Conservation (phyloP, 768 basidiomycete species). For the Suillus tomentosus region DNA sequence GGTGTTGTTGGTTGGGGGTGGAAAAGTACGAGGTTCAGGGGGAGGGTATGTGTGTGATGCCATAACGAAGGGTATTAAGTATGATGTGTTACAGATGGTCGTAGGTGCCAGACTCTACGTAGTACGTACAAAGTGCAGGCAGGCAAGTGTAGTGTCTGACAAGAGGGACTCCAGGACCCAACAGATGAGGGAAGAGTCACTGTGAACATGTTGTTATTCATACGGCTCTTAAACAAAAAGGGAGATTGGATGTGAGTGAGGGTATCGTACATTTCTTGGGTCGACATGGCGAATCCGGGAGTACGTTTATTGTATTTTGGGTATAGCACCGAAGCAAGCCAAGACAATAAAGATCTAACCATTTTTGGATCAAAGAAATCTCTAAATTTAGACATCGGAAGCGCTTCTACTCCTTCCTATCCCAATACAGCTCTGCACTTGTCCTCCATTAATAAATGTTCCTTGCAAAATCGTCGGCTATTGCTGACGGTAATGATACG, state of each 20-base stretch:
- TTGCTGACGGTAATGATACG: neutral
- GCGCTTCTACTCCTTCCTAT: neutral
- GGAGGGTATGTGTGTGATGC: conserved; percentile 15
- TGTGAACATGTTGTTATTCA: conserved; percentile 8
- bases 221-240: conserved; percentile 17
- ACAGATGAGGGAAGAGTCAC: conserved; percentile 18
- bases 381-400: conserved; percentile 7
- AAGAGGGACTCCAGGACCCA: conserved; percentile 20
- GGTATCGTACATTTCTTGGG: neutral
- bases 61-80: conserved; percentile 16
- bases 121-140: conserved; percentile 7
- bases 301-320: conserved; percentile 15
- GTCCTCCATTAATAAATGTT: neutral
- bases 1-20: conserved; percentile 62
- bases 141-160: conserved; percentile 7
- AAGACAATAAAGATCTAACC: conserved; percentile 16
- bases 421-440: neutral
- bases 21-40: conserved; percentile 38
- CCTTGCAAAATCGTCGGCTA: conserved; percentile 1
- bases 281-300: neutral
- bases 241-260: neutral
- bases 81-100: conserved; percentile 8
- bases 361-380: conserved; percentile 15
- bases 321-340: conserved; percentile 9
- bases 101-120: conserved; percentile 32